A percentile compares a stretch with the other conserved stretches of the same genome.
Conservation (phyloP, 805 yeast genomes). For the Candida maris region DNA sequence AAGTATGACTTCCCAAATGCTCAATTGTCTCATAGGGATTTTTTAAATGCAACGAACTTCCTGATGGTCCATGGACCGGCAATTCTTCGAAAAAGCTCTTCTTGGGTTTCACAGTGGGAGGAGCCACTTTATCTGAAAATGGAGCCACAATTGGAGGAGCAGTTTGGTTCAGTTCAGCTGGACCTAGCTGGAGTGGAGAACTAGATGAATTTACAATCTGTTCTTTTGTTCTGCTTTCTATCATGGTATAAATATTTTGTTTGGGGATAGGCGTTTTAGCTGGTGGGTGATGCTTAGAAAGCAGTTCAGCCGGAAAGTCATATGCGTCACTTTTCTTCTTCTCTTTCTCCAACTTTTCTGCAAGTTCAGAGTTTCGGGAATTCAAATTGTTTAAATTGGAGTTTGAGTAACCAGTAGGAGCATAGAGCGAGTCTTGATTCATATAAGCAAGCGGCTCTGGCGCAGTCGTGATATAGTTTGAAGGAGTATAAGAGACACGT, state of each 20-base stretch:
- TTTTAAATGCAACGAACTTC: slow-evolving; percentile 16
- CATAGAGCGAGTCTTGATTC: background rate
- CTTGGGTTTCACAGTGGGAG: slow-evolving; percentile 14
- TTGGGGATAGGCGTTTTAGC: slow-evolving; percentile 37
- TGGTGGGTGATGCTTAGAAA: slow-evolving; percentile 38
- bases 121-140: background rate
- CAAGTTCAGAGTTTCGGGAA: slow-evolving; percentile 12
- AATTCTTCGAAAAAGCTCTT: slow-evolving; percentile 59
- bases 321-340: slow-evolving; percentile 72
- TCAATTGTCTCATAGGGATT: slow-evolving; percentile 24
- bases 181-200: slow-evolving; percentile 6
- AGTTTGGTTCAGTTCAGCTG: slow-evolving; percentile 5
- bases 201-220: background rate
- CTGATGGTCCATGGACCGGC: slow-evolving; percentile 33
- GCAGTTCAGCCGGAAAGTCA: slow-evolving; percentile 62
- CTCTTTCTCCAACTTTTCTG: slow-evolving; percentile 36
- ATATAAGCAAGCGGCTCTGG: background rate
- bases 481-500: slow-evolving; percentile 3
- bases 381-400: background rate
- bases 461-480: slow-evolving; percentile 2
- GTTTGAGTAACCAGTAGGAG: background rate
- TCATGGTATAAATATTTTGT: slow-evolving; percentile 26
- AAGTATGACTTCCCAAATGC: background rate
- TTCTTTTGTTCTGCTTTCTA: slow-evolving; percentile 18
- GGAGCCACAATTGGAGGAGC: slow-evolving; percentile 5